Evolutionary conservation across 371 early-diverging fungal genomes (phyloP).

Genomic region (Aphelidium insulamus): DNA sequence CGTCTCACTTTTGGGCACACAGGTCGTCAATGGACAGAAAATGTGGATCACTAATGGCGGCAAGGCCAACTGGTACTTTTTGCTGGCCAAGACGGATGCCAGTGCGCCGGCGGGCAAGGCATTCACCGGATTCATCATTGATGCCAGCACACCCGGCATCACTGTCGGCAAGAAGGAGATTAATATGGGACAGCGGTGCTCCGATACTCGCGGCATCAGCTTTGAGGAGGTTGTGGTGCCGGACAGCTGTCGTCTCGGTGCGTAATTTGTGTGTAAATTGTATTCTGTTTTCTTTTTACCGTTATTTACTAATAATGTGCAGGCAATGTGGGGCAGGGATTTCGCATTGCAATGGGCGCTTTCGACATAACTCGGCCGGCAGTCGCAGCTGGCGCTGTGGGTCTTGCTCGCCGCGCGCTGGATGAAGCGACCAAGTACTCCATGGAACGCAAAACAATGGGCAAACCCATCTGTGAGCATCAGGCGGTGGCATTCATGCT

Average conservation of each 20-base stretch:
- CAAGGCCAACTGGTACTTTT: constrained; percentile 94
- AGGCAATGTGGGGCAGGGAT: constrained; percentile 58
- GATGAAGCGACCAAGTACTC: constrained; percentile 79
- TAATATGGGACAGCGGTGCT: constrained; percentile 89
- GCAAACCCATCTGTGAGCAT: constrained; percentile 66
- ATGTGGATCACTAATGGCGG: constrained; percentile 86
- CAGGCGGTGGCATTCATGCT: constrained; percentile 89
- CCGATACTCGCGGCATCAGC: constrained; percentile 81
- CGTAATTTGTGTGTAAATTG: constrained; percentile 16
- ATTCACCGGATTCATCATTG: constrained; percentile 90
- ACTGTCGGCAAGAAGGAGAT: constrained; percentile 80
- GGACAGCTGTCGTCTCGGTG: constrained; percentile 34
- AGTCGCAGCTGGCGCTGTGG: constrained; percentile 77
- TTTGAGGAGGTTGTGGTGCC: constrained; percentile 89
- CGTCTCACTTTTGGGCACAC: constrained; percentile 7
- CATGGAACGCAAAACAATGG: constrained; percentile 87
- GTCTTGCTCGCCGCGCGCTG: constrained; percentile 79
- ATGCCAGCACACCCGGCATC: constrained; percentile 72
- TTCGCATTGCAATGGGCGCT: constrained; percentile 92
- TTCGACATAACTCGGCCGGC: constrained; percentile 87
- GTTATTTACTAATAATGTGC: constrained; percentile 4
- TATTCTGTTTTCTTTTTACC: constrained; percentile 1
- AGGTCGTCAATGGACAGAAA: constrained; percentile 17
- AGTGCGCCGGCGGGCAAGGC: constrained; percentile 59
- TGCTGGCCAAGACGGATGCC: constrained; percentile 75